These are phyloP conservation scores for Hemisphaericaspora nanyangensis DNA, from an alignment of 805 yeast species.

Conservation along the genomic window DNA sequence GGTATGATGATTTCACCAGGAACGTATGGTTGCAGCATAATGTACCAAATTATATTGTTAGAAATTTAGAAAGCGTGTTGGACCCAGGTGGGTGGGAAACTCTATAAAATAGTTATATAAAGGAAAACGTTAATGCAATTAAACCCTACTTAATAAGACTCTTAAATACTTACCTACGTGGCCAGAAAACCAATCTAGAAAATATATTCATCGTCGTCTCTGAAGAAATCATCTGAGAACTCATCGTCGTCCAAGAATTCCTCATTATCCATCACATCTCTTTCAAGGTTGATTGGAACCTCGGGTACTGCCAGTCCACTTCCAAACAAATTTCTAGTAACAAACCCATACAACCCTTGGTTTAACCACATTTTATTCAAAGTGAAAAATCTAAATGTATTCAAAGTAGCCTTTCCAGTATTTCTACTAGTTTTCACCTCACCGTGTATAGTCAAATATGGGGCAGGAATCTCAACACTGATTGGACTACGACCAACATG, in stretches of 20 bases:
- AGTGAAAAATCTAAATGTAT: constrained; percentile 49
- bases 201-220: constrained; percentile 1
- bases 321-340: constrained; percentile 31
- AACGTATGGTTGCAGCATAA: constrained; percentile 78
- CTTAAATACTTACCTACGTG: too few species aligned
- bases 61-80: constrained; percentile 71
- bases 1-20: constrained; percentile 65
- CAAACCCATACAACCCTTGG: constrained; percentile 52
- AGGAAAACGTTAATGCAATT: too few species aligned
- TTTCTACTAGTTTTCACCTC: constrained; percentile 59
- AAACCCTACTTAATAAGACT: too few species aligned
- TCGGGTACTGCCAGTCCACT: constrained; percentile 13
- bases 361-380: constrained; percentile 59
- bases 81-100: constrained; percentile 98
- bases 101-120: constrained; percentile 44
- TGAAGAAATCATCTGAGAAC: constrained; percentile 10
- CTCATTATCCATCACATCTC: constrained; percentile 10
- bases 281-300: constrained; percentile 15
- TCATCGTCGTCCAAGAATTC: constrained; percentile 10
- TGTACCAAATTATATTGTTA: constrained; percentile 68
- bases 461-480: constrained; percentile 48
- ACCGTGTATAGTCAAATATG: constrained; percentile 72
- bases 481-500: constrained; percentile 22
- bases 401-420: constrained; percentile 56
- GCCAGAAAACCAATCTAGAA: neutral